Evolutionary conservation across 345 rosid genomes (phyloP), one percentile per base, ranked within the genome.

Genomic region (Mercurialis annua): DNA sequence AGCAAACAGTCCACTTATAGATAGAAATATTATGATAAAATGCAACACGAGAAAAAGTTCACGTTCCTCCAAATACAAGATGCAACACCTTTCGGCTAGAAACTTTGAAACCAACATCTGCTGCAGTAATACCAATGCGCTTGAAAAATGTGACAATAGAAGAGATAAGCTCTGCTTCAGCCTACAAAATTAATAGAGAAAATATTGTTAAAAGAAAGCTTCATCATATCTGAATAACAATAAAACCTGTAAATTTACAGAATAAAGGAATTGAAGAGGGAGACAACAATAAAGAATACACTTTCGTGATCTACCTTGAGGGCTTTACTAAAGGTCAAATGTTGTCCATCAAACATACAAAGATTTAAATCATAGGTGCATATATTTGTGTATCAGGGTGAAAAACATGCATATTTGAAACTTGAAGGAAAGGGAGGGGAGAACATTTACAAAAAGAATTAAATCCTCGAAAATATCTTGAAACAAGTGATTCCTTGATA

Each of bases 111-210:
- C 99, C 97, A 65, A 94, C 89, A 75, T 94, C 97, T 47, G 89
- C 81, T 38, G 89, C 75, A 36, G 89, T 85, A 71, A 94, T 84
- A 62, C 99, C 97, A 80, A 90, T 71, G 72, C 81, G 80, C 78
- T 86, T 90, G 81, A 90, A 90, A 81, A 90, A 89, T 38, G 95
- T 77, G 62, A 87, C 80, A 48, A 90, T 81, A 42, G 99, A 83
- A 57, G 97, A 89, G 57, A 90, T 77, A 36, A 90, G 94, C 74
- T 93, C 99, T 38, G 99, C 97, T 85, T 93, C 99, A 31, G 96
- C 97, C 99, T 90, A 74, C 47, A 73, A 30, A 0, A 71, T 29
- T 65, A 51, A 47, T 44, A 31, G 36, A 36, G 60, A 49, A 38
- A 16, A 16, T 26, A 12, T 20, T 1, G 11, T 3, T 3, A 40